Percentiles rank a stretch among this genome's conserved stretches.
Evolutionary conservation across 2,329 filamentous ascomycete species (phyloP).

Genomic region (Arthrobotrys iridis): DNA sequence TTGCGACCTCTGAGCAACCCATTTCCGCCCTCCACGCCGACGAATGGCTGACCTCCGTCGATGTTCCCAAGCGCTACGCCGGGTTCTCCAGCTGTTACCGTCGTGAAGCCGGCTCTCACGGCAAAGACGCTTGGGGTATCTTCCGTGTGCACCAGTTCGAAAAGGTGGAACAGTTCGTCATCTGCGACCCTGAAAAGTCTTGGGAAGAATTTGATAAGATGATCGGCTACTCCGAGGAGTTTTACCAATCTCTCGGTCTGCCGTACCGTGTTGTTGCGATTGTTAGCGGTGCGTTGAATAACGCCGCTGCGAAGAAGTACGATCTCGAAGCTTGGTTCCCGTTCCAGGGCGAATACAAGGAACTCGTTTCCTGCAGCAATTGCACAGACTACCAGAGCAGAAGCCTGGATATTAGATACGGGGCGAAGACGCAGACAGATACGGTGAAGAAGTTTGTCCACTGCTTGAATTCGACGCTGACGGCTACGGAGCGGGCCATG

Average conservation of each 20-base stretch:
- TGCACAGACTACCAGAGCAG: constrained; percentile 98
- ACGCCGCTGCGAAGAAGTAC: constrained; percentile 88
- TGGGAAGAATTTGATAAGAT: constrained; percentile 95
- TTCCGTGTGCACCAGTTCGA: constrained; percentile 99
- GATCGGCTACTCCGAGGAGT: constrained; percentile 90
- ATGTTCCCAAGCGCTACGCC: constrained; percentile 88
- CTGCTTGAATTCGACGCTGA: constrained; percentile 87
- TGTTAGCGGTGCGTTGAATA: constrained; percentile 94
- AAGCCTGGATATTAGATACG: constrained; percentile 90
- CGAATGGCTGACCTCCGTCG: constrained; percentile 86
- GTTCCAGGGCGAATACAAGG: constrained; percentile 97
- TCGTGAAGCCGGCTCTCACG: constrained; percentile 91
- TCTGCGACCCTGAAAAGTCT: constrained; percentile 86
- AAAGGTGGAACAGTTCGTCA: constrained; percentile 84
- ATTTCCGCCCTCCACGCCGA: constrained; percentile 91
- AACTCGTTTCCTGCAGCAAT: constrained; percentile 96
- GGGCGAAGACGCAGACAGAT: constrained; percentile 84
- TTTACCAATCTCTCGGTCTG: constrained; percentile 88
- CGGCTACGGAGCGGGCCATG: constrained; percentile 88
- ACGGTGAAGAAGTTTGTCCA: constrained; percentile 93
- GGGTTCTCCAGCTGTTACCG: constrained; percentile 96
- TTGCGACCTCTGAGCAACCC: constrained; percentile 91
- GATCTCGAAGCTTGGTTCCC: constrained; percentile 97
- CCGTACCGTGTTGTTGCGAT: constrained; percentile 94
- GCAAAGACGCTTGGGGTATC: constrained; percentile 95